Evolutionary conservation across 805 yeast species (phyloP), one percentile per base, ranked within the genome.

Genomic region (Starmerella apis): DNA sequence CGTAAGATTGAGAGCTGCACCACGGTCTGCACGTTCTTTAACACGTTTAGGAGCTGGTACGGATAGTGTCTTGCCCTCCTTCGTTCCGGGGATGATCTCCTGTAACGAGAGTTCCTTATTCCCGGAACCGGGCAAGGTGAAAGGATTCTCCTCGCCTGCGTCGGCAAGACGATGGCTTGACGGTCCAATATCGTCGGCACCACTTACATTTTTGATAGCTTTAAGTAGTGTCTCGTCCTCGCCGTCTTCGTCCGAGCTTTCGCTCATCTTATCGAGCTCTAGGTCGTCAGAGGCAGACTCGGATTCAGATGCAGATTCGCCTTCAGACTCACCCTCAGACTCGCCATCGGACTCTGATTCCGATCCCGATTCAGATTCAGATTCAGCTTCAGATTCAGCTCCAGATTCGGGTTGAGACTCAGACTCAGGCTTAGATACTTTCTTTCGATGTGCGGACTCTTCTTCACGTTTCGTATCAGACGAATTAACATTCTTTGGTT

Each of bases 1-100:
- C 41, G 96, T 79, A 30, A 92, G 76, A 50, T 85, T 94, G 64
- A 84, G 88, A 0, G 98, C 97, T 2, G 90, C 96, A 50, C 73
- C 75, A 62, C 97, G 76, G 59, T 88, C 95, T 57, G 82, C 76
- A 62, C 92, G 78, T 59, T 84, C 77, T 66, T 87, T 94, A 49
- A 90, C 80, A 57, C 94, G 78, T 59, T 79, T 77, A 1, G 96
- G 95, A 48, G 87, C 71, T 2, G 97, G 96, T 11, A 86, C 80
- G 0, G 82, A 76, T 44, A 86, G 68, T 1, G 90, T 73, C 54
- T 72, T 71, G 16, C 67, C 49, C 43, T 49, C 56, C 16, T 27
- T 18, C 11, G 30, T 24, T 19, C 25, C 31, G 2, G 45, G 47
- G 8, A 30, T 50, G 69, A 88, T 73, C 84, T 86, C 86, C 54